phyloP scores from a whole-genome alignment of 768 basidiomycete genomes.

The Neoboletus magnificus region DNA sequence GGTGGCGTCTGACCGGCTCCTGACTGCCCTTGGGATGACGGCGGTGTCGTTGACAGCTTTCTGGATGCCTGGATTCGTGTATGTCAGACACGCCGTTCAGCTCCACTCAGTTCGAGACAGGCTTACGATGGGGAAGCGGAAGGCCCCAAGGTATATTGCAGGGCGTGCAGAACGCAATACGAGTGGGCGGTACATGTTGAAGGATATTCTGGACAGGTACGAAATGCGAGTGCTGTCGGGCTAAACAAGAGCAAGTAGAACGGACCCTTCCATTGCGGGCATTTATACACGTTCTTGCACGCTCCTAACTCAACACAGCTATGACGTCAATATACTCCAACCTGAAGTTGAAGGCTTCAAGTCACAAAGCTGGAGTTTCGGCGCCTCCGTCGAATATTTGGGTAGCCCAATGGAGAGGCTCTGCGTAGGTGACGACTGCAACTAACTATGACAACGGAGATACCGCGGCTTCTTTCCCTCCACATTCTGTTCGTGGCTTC shows the following conservation, averaged over 20 bases:
- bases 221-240: neutral
- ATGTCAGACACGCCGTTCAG: neutral
- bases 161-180: slow-evolving; percentile 5
- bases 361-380: too few species aligned
- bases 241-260: neutral
- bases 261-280: neutral
- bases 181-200: slow-evolving; percentile 15
- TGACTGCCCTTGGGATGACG: slow-evolving; percentile 9
- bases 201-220: neutral
- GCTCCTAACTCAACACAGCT: neutral
- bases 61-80: slow-evolving; percentile 5
- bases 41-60: slow-evolving; percentile 11
- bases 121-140: slow-evolving; percentile 12
- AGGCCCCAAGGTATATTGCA: slow-evolving; percentile 9
- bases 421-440: too few species aligned
- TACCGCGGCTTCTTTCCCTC: too few species aligned
- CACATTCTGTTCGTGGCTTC: too few species aligned
- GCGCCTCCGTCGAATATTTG: too few species aligned
- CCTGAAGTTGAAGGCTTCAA: too few species aligned
- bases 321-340: neutral
- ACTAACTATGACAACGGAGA: too few species aligned
- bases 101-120: too few species aligned
- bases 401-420: too few species aligned
- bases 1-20: neutral
- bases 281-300: neutral